Base-by-base conservation (phyloP, 2,329 filamentous ascomycete species). In the Paecilomyces formosus region DNA sequence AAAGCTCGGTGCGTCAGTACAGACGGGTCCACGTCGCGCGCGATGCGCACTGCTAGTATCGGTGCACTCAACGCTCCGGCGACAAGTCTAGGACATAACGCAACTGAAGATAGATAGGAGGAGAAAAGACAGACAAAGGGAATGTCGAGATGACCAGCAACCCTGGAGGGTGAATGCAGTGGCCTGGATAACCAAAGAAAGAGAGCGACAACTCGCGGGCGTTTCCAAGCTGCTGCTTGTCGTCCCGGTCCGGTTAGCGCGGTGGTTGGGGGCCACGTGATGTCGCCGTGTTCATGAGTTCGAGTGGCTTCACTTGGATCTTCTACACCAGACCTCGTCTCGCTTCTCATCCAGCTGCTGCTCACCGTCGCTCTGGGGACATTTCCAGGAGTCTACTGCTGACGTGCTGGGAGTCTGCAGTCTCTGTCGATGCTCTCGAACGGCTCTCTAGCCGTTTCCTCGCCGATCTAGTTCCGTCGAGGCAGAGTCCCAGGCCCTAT, bases 51-150 rank as follows among this genome's bases (percentile, higher is more conserved):
- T 62, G 54, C 24, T 45, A 18, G 13, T 53, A 53, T n/a, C 55
- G 53, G 60, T 65, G 64, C 61, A 64, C 60, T 60, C 62, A 58
- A 62, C 59, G 61, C 62, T 60, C 18, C 21, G 18, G 54, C 24
- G 50, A 45, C 53, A 18, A 58, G 53, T 35, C 57, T 66, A 66
- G 35, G 59, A 59, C 65, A 66, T 65, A 57, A 57, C 61, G 55
- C 45, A 33, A 24, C 9, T 45, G 21, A 59, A 52, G 26, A 53
- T 58, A 22, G 55, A 59, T 60, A 24, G 35, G 12, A 18, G 50
- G 52, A 58, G 58, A 60, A 58, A 62, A 49, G 52, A 63, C 60
- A 53, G 59, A 64, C 24, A 55, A 39, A 60, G 59, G 55, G 60
- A 61, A 51, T 51, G 56, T 58, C 24, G 45, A 53, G 53, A 53